These are phyloP conservation scores for Rugonectria rugulosa DNA, from an alignment of 2,329 filamentous ascomycete genomes.

Conservation along the genomic window DNA sequence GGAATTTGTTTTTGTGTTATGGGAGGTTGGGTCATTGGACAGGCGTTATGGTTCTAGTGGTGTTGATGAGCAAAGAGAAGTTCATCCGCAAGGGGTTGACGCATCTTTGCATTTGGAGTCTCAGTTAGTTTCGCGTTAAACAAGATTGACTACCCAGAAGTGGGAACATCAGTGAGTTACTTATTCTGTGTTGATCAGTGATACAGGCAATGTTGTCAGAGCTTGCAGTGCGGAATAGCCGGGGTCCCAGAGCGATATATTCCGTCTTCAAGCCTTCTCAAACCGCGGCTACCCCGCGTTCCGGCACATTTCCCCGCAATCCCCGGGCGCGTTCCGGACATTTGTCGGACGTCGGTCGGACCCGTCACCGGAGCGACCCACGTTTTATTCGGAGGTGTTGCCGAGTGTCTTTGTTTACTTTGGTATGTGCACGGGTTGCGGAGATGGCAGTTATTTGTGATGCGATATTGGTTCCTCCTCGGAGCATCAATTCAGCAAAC, in stretches of 20 bases:
- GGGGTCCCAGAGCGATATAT: too few species aligned
- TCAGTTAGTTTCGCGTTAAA: too few species aligned
- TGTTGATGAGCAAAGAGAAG: too few species aligned
- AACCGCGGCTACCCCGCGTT: background rate
- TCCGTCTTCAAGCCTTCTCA: too few species aligned
- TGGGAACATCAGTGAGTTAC: too few species aligned
- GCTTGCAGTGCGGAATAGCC: too few species aligned
- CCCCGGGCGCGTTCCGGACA: background rate
- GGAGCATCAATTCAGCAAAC: too few species aligned
- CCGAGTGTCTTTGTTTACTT: background rate
- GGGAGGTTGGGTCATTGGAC: background rate
- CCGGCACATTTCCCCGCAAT: background rate
- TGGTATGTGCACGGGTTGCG: background rate
- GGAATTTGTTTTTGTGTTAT: background rate
- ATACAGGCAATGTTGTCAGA: too few species aligned
- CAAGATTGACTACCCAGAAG: too few species aligned
- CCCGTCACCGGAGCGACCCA: background rate
- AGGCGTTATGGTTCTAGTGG: conserved; percentile 13
- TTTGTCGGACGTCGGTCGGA: background rate
- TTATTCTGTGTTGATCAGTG: too few species aligned
- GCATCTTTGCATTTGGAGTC: too few species aligned
- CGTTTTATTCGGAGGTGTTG: background rate
- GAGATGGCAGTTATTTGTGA: background rate
- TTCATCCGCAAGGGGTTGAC: too few species aligned
- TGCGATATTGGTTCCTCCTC: background rate